Evolutionary conservation across 441 rosid genomes (phyloP), one percentile per base, ranked within the genome.

Genomic region (Flueggea neowawraea): DNA sequence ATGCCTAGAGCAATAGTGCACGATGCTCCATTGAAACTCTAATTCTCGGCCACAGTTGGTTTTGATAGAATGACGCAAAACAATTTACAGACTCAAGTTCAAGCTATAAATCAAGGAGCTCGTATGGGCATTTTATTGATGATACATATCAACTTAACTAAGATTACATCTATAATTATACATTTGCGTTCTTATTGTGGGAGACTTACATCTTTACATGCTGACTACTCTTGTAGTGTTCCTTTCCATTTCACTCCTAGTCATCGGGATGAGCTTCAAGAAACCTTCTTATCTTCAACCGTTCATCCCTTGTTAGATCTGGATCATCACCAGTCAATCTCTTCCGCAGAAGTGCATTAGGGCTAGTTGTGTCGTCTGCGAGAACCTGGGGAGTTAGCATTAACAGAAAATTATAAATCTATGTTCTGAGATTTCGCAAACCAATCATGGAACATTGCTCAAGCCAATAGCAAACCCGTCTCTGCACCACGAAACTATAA

Each of bases 251-350:
- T 77, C 74, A 76, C 61, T 62, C 81, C 10, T 75, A 81, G 22
- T 74, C 79, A 17, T 73, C 82, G 12, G 81, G 67, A 62, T 2
- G 80, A 52, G 93, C 70, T 80, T 83, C 85, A 52, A 94, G 82
- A 70, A 84, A 80, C 73, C 63, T 71, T 65, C 77, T 76, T 74
- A 94, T 69, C 69, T 79, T 79, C 61, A 32, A 36, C 52, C 87
- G 75, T 63, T 91, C 96, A 14, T 78, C 86, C 71, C 58, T 75
- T 5, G 81, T 77, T 31, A 94, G 84, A 63, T 76, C 80, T 5
- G 89, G 91, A 72, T 94, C 85, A 12, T 84, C 89, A 0, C 74
- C 70, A 1, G 60, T 78, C 70, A 89, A 70, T 75, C 87, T 82
- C 76, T 67, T 78, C 33, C 90, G 70, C 14, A 84, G 67, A 45